A percentile compares a stretch with the other conserved stretches of the same genome.
Evolutionary conservation across 352 stramenopile genomes (phyloP).

Genomic region (Blastocystis sp.): DNA sequence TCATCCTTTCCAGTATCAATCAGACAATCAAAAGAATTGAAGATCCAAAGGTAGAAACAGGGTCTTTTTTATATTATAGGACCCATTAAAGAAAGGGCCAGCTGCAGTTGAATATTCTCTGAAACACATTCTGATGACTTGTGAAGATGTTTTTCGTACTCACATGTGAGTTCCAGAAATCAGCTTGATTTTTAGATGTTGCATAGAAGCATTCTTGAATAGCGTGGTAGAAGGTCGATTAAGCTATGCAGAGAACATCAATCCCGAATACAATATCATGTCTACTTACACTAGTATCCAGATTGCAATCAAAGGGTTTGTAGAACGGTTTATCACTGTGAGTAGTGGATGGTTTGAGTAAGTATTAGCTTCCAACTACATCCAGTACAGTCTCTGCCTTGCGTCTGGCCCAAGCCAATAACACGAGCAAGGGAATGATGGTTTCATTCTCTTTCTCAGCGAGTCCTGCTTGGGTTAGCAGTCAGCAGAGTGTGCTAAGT

Average conservation of each 20-base stretch:
- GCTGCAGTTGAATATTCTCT: slow-evolving; percentile 16
- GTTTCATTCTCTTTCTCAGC: slow-evolving; percentile 46
- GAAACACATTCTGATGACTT: slow-evolving; percentile 56
- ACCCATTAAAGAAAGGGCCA: neutral
- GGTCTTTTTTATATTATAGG: neutral
- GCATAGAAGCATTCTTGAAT: slow-evolving; percentile 30
- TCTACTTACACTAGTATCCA: slow-evolving; percentile 9
- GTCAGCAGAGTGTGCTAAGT: slow-evolving; percentile 24
- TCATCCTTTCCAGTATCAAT: neutral
- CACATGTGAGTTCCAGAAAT: neutral
- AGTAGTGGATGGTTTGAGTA: neutral
- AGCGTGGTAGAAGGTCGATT: slow-evolving; percentile 17
- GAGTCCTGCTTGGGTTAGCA: neutral
- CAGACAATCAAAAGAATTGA: neutral
- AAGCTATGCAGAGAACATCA: slow-evolving; percentile 11
- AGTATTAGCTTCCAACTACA: neutral
- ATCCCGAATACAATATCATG: slow-evolving; percentile 22
- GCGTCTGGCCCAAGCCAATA: neutral
- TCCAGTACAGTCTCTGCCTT: neutral
- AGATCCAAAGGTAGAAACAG: neutral
- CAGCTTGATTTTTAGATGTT: slow-evolving; percentile 1
- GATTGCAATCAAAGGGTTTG: slow-evolving; percentile 3
- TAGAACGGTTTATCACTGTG: slow-evolving; percentile 36
- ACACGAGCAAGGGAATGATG: neutral
- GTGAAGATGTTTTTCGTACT: slow-evolving; percentile 43